Evolutionary conservation across 331 rosid species (phyloP).

Genomic region (Ulmus americana): DNA sequence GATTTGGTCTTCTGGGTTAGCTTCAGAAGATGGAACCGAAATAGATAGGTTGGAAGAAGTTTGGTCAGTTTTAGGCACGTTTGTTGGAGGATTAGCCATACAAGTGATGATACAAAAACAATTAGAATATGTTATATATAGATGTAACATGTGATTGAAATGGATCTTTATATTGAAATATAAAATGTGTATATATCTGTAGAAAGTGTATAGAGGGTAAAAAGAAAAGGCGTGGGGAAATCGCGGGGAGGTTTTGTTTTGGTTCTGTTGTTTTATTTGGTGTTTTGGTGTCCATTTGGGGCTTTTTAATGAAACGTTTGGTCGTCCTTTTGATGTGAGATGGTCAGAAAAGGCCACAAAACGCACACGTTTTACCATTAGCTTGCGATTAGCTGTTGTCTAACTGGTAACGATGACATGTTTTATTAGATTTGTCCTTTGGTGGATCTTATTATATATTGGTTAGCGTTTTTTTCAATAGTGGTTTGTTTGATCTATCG

Average conservation of each 20-base stretch:
- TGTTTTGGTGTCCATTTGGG: background rate
- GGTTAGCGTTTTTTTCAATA: too few relatives aligned
- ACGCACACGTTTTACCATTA: constrained; percentile 29
- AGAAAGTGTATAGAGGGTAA: background rate
- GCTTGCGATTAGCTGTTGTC: constrained; percentile 25
- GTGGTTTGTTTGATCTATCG: too few relatives aligned
- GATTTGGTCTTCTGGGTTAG: background rate
- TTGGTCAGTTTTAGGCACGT: constrained; percentile 23
- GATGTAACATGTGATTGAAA: background rate
- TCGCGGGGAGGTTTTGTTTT: constrained; percentile 39
- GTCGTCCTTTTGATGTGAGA: background rate
- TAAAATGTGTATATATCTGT: background rate
- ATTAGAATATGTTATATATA: background rate
- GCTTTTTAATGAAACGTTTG: background rate
- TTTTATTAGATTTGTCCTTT: background rate
- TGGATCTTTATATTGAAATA: background rate
- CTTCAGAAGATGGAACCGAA: background rate
- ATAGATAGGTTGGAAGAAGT: background rate
- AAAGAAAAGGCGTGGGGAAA: constrained; percentile 57
- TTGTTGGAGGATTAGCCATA: constrained; percentile 26
- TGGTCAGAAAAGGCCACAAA: background rate
- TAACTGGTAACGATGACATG: background rate
- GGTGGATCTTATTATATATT: too few relatives aligned
- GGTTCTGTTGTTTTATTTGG: background rate
- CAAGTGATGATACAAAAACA: background rate